A percentile compares a stretch with the other conserved stretches of the same genome.
These are phyloP conservation scores for Tylopilus vinaceipallidus DNA, from an alignment of 768 basidiomycete genomes.

Conservation along the genomic window DNA sequence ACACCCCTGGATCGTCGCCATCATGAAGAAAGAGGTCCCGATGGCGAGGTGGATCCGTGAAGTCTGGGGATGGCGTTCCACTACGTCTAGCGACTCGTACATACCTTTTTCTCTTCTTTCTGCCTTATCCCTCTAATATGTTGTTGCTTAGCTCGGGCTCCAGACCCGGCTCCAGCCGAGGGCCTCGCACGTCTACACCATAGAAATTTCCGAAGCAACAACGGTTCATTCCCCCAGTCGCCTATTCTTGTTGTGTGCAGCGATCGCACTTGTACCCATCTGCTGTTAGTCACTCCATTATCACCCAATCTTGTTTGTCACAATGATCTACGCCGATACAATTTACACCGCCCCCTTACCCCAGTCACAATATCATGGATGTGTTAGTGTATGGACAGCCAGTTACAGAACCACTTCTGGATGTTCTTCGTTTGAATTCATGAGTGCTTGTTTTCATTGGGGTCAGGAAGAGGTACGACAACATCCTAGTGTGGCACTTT, in stretches of 20 bases:
- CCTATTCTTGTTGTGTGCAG: constrained; percentile 15
- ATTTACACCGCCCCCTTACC: constrained; percentile 7
- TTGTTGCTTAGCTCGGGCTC: constrained; percentile 19
- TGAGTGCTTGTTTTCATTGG: background rate
- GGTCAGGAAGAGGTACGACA: background rate
- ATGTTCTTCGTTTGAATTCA: background rate
- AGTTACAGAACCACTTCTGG: constrained; percentile 7
- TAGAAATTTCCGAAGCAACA: constrained; percentile 20
- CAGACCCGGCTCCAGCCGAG: constrained; percentile 31
- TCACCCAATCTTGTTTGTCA: constrained; percentile 14
- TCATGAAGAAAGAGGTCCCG: constrained; percentile 79
- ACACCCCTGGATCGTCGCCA: constrained; percentile 79
- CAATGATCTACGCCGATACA: constrained; percentile 23
- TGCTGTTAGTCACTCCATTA: constrained; percentile 11
- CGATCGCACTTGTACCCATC: constrained; percentile 22
- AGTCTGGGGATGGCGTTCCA: constrained; percentile 75
- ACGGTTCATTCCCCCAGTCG: background rate
- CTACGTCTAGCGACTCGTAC: constrained; percentile 30
- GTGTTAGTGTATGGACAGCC: constrained; percentile 20
- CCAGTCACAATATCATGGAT: constrained; percentile 14
- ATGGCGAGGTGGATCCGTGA: constrained; percentile 89
- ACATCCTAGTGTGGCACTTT: too few relatives aligned
- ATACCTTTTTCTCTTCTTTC: background rate
- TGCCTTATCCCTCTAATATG: background rate
- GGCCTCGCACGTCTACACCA: constrained; percentile 22